Conservation (phyloP, 116 monocot genomes). For the Dioscorea cayenensis region DNA sequence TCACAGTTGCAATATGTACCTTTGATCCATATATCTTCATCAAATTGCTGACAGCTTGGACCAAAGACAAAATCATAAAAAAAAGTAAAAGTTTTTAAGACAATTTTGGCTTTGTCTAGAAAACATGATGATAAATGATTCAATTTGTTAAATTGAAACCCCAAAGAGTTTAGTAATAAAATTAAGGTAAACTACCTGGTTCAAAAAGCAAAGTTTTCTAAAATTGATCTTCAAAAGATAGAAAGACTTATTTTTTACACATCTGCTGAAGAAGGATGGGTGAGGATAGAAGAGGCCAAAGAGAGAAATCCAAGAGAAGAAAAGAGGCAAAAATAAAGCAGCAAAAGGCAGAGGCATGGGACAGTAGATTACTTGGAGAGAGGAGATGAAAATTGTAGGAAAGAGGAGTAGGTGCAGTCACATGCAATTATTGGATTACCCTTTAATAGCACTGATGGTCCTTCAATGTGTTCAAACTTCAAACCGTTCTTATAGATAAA, state of each 20-base stretch:
- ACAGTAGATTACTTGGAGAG: conserved; percentile 6
- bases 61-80: not conserved
- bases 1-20: too few relatives aligned
- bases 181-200: not conserved
- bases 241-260: not conserved
- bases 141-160: too few relatives aligned
- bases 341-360: not conserved
- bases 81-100: not conserved
- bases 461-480: not conserved
- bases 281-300: not conserved
- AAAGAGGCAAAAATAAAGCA: not conserved
- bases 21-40: too few relatives aligned
- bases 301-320: not conserved
- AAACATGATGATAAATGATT: not conserved
- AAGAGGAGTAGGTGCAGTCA: not conserved
- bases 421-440: conserved; percentile 9
- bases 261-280: not conserved
- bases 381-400: not conserved
- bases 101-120: not conserved
- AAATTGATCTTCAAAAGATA: too few relatives aligned
- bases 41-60: not conserved
- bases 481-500: not conserved
- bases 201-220: not conserved
- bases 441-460: not conserved
- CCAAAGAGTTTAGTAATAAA: too few relatives aligned